Evolutionary conservation across 2,329 filamentous ascomycete genomes (phyloP), one percentile per base, ranked within the genome.

Genomic region (Colletotrichum nymphaeae): DNA sequence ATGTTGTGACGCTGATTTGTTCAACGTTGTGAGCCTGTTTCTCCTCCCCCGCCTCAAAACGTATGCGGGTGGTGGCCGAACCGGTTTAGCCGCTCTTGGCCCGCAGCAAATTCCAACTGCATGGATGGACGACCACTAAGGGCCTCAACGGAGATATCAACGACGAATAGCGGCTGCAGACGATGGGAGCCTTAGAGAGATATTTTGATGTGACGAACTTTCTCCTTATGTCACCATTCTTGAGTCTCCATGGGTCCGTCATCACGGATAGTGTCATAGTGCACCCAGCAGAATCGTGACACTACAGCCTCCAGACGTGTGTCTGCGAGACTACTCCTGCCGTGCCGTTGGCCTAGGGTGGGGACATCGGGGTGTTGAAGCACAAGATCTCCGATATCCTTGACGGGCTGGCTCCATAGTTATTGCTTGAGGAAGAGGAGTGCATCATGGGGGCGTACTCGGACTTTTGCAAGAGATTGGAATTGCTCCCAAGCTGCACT

Each of bases 61-160:
- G 19, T 32, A 70, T 62, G 70, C 67, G 52, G 70, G 66, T 56
- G n/a, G 46, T 55, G n/a, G 56, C 46, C 11, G 53, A 73, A 63
- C 56, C 32, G 70, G 70, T 60, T 63, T 73, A 70, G 70, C 55
- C 24, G 46, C 56, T 65, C 60, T 73, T 73, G 66, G 67, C 70
- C 32, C 55, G 67, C 66, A 64, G 49, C 53, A 26, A 52, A 53
- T 42, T 63, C 59, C 66, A 69, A 72, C 69, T 64, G 64, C 69
- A 62, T 68, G 64, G 64, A 68, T 58, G 64, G 56, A 28, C n/a
- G 60, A 69, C 69, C 42, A 56, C 26, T 32, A 55, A 22, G 42
- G 42, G 16, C 30, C 30, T 65, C 63, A 56, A 57, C 56, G 52
- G 30, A n/a, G 60, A 49, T 56, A 7, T 53, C 37, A 16, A 59